These are phyloP conservation scores for Talaromyces albobiverticillius DNA, from an alignment of 2,329 filamentous ascomycete genomes.

Conservation along the genomic window DNA sequence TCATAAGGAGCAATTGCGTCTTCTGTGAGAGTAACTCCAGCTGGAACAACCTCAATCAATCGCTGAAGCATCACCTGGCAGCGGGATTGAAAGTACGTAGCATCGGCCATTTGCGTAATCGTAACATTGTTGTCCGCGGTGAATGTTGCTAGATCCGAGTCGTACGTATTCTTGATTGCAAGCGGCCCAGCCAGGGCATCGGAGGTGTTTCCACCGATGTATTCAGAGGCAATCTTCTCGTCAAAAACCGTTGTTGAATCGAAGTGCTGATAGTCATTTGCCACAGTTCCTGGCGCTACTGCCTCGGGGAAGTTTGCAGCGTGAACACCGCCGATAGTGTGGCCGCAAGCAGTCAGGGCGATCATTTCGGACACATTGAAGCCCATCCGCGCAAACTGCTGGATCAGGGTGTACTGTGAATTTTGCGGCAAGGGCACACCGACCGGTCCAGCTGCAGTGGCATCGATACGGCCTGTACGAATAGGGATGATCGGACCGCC, in stretches of 20 bases:
- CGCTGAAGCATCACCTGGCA: constrained; percentile 13
- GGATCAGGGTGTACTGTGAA: constrained; percentile 13
- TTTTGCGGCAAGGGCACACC: constrained; percentile 12
- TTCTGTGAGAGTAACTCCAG: constrained; percentile 10
- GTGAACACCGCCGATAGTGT: constrained; percentile 13
- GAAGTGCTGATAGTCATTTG: constrained; percentile 13
- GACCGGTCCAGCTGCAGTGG: constrained; percentile 12
- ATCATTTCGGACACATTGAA: constrained; percentile 15
- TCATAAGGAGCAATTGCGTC: constrained; percentile 13
- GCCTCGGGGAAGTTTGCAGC: constrained; percentile 11
- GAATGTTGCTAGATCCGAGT: constrained; percentile 8
- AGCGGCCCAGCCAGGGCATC: constrained; percentile 8
- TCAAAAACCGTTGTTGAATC: constrained; percentile 11
- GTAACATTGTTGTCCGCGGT: constrained; percentile 10
- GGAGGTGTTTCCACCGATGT: constrained; percentile 7
- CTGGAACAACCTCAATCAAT: constrained; percentile 12
- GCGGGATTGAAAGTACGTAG: constrained; percentile 11
- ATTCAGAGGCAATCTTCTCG: constrained; percentile 11
- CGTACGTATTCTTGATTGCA: constrained; percentile 7
- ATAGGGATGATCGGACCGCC: constrained; percentile 9
- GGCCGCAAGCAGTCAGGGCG: constrained; percentile 9
- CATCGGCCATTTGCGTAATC: constrained; percentile 7
- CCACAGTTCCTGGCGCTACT: constrained; percentile 1
- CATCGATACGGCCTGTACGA: constrained; percentile 10
- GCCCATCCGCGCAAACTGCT: constrained; percentile 13